A percentile compares a stretch with the other conserved stretches of the same genome.
Evolutionary conservation across 805 yeast species (phyloP).

Genomic region (Teunomyces tritomae): DNA sequence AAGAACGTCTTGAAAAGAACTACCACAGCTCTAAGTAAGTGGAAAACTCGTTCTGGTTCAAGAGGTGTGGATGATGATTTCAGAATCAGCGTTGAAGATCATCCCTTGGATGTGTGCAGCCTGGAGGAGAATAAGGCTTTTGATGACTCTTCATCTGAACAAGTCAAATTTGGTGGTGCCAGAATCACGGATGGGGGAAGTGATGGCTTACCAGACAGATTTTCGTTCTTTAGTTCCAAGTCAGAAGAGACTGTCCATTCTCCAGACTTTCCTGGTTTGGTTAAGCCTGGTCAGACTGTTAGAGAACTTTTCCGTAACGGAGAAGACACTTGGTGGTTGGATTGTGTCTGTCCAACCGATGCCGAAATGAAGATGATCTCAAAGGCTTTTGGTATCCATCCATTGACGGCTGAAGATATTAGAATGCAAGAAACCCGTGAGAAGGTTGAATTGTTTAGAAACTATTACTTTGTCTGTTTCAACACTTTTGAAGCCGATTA

Average conservation of each 20-base stretch:
- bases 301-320: constrained; percentile 24
- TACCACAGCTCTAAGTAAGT: constrained; percentile 2
- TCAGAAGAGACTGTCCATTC: constrained; percentile 27
- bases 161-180: constrained; percentile 41
- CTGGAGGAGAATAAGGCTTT: constrained; percentile 6
- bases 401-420: constrained; percentile 96
- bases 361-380: constrained; percentile 89
- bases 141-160: constrained; percentile 26
- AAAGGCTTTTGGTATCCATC: constrained; percentile 95
- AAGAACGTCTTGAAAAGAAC: constrained; percentile 26
- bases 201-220: constrained; percentile 52
- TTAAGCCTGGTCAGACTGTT: constrained; percentile 18
- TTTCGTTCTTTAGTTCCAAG: constrained; percentile 26
- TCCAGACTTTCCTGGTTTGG: constrained; percentile 24
- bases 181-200: constrained; percentile 27
- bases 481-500: constrained; percentile 88
- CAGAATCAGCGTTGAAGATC: constrained; percentile 15
- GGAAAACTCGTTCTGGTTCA: constrained; percentile 1
- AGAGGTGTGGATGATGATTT: no score
- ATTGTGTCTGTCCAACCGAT: constrained; percentile 91
- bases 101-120: constrained; percentile 19
- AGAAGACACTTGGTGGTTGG: constrained; percentile 53
- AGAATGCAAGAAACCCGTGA: constrained; percentile 96
- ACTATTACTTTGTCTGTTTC: constrained; percentile 93
- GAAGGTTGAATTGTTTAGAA: constrained; percentile 87